A percentile compares a stretch with the other conserved stretches of the same genome.
phyloP scores from a whole-genome alignment of 768 basidiomycete species.

The Collybia sp. region DNA sequence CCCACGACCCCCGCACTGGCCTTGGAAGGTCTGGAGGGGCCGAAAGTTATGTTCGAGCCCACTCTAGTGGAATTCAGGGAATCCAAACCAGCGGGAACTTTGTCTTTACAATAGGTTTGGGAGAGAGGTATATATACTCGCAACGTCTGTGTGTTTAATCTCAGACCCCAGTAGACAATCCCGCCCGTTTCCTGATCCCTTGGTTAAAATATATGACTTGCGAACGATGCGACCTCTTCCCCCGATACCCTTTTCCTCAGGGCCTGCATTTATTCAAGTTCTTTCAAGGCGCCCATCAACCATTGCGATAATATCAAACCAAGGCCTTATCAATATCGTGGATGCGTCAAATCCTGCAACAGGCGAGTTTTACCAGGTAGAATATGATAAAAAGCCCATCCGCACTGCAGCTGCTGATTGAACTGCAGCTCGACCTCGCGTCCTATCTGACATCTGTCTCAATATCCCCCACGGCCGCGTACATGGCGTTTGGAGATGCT shows the following conservation, averaged over 20 bases:
- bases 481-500: constrained; percentile 88
- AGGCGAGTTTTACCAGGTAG: constrained; percentile 79
- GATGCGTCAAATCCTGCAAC: constrained; percentile 71
- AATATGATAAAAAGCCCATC: not conserved
- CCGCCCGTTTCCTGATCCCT: constrained; percentile 82
- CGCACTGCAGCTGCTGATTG: not conserved
- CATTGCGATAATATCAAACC: constrained; percentile 70
- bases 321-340: constrained; percentile 82
- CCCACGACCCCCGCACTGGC: constrained; percentile 67
- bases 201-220: constrained; percentile 90
- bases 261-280: constrained; percentile 80
- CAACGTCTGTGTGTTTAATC: not conserved
- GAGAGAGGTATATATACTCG: constrained; percentile 56
- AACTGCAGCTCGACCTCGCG: constrained; percentile 55
- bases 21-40: constrained; percentile 39
- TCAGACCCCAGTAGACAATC: constrained; percentile 58
- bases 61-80: constrained; percentile 78
- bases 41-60: constrained; percentile 67
- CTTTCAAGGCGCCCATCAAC: constrained; percentile 74
- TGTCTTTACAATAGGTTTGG: constrained; percentile 84
- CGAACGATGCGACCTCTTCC: constrained; percentile 79
- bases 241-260: constrained; percentile 82
- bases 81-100: constrained; percentile 76
- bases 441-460: constrained; percentile 79
- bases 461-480: constrained; percentile 83